Evolutionary conservation across 345 rosid species (phyloP).

Genomic region (Anastatica hierochuntica): DNA sequence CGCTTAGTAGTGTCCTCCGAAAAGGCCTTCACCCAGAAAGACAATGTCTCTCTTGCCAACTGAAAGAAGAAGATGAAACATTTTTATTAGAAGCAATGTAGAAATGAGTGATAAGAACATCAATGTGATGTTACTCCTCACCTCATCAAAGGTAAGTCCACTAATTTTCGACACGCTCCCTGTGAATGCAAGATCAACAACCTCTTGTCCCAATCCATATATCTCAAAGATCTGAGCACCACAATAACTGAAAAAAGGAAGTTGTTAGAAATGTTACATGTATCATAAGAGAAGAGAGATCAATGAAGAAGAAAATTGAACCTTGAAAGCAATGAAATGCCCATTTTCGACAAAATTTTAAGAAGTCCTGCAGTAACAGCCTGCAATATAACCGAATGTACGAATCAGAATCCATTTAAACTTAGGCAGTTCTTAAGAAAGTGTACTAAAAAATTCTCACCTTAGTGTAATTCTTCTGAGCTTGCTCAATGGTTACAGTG

Average conservation of each 20-base stretch:
- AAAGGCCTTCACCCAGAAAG: constrained; percentile 99
- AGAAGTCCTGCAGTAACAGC: constrained; percentile 91
- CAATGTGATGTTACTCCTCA: constrained; percentile 20
- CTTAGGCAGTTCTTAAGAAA: background rate
- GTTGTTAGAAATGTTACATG: background rate
- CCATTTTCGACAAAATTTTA: constrained; percentile 97
- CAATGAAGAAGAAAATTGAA: constrained; percentile 16
- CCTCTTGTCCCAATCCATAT: constrained; percentile 83
- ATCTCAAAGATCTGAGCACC: constrained; percentile 99
- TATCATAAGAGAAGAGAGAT: background rate
- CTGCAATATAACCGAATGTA: constrained; percentile 31
- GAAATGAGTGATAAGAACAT: background rate
- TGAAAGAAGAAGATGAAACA: constrained; percentile 26
- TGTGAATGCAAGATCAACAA: constrained; percentile 74
- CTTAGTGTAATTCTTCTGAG: constrained; percentile 85
- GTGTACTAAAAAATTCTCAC: constrained; percentile 25
- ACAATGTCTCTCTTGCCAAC: constrained; percentile 91
- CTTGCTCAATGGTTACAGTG: constrained; percentile 94
- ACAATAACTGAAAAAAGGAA: constrained; percentile 57
- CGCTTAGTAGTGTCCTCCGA: constrained; percentile 96
- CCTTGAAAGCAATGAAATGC: constrained; percentile 97
- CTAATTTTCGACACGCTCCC: constrained; percentile 84
- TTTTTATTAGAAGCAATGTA: constrained; percentile 2
- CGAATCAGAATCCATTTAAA: background rate
- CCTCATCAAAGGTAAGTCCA: constrained; percentile 93